These are phyloP conservation scores for Gymnopilus dilepis DNA, from an alignment of 768 basidiomycete genomes.

Conservation along the genomic window DNA sequence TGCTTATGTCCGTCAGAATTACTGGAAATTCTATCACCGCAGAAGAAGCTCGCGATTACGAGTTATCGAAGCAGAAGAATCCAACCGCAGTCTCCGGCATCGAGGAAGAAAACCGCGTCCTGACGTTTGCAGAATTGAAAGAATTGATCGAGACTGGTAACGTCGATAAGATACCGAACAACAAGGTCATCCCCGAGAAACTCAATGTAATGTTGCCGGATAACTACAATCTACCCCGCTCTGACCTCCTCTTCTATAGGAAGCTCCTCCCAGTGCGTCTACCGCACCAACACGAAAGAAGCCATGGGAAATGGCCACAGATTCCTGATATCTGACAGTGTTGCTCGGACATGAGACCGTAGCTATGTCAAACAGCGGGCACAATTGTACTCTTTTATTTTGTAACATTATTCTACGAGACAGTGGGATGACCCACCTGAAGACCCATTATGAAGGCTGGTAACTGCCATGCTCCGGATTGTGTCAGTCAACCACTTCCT, in stretches of 20 bases:
- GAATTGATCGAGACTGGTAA: conserved; percentile 73
- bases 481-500: neutral
- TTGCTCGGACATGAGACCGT: neutral
- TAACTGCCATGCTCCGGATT: neutral
- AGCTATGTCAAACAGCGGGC: neutral
- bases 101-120: conserved; percentile 32
- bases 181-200: conserved; percentile 69
- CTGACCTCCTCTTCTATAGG: conserved; percentile 37
- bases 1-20: conserved; percentile 30
- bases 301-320: conserved; percentile 62
- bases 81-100: conserved; percentile 5
- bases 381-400: neutral
- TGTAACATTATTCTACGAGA: neutral
- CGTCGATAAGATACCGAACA: conserved; percentile 79
- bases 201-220: conserved; percentile 57
- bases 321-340: too few relatives aligned
- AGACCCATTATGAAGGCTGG: neutral
- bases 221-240: neutral
- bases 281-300: conserved; percentile 57
- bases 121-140: conserved; percentile 73
- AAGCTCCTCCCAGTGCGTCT: conserved; percentile 61
- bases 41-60: conserved; percentile 46
- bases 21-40: conserved; percentile 47
- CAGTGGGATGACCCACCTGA: conserved; percentile 1
- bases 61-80: conserved; percentile 24